Evolutionary conservation across 2,329 filamentous ascomycete genomes (phyloP).

Genomic region (Talaromyces sp.): DNA sequence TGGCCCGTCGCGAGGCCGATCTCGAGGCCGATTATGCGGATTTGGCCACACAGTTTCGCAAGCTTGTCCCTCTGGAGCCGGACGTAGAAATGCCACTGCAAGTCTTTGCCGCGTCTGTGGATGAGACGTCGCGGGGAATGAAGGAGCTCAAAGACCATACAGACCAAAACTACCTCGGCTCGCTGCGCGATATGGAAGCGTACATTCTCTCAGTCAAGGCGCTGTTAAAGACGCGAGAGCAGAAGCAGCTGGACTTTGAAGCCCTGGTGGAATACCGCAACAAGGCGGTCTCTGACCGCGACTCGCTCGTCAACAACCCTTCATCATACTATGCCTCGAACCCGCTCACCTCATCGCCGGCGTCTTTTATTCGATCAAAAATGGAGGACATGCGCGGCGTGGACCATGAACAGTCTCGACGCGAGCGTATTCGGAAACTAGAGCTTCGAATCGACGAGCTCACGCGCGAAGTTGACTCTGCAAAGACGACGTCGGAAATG

Average conservation of each 20-base stretch:
- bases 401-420: slow-evolving; percentile 85
- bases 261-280: slow-evolving; percentile 92
- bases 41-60: slow-evolving; percentile 89
- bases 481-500: slow-evolving; percentile 79
- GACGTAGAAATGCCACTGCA: slow-evolving; percentile 77
- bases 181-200: slow-evolving; percentile 88
- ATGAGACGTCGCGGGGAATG: slow-evolving; percentile 74
- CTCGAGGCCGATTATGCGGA: slow-evolving; percentile 85
- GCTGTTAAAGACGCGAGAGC: slow-evolving; percentile 86
- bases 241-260: slow-evolving; percentile 97
- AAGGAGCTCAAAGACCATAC: slow-evolving; percentile 82
- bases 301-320: slow-evolving; percentile 65
- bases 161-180: slow-evolving; percentile 92
- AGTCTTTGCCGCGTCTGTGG: slow-evolving; percentile 79
- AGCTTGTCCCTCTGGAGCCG: slow-evolving; percentile 82
- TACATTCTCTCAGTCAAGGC: slow-evolving; percentile 84
- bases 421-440: slow-evolving; percentile 81
- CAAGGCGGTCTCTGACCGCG: slow-evolving; percentile 82
- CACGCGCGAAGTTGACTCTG: slow-evolving; percentile 80
- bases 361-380: slow-evolving; percentile 84
- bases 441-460: slow-evolving; percentile 91
- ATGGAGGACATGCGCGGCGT: slow-evolving; percentile 95
- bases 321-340: slow-evolving; percentile 53
- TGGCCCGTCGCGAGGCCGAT: slow-evolving; percentile 81
- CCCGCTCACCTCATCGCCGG: slow-evolving; percentile 59